Conservation (phyloP, 495 filamentous ascomycete species). For the Lasiosphaeria miniovina region DNA sequence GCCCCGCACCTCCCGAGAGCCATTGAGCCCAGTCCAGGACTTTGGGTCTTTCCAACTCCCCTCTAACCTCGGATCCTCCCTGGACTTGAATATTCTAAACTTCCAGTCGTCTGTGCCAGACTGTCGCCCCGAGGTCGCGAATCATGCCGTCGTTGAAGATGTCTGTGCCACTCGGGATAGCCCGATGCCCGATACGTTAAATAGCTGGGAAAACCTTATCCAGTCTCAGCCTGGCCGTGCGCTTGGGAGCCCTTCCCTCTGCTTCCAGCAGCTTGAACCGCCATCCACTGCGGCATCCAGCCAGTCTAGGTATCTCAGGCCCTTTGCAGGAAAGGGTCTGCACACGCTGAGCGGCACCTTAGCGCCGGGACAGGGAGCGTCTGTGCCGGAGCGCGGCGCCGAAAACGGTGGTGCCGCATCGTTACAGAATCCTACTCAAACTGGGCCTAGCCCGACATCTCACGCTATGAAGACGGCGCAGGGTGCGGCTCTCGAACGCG, state of each 20-base stretch:
- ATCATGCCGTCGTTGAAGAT: conserved; percentile 21
- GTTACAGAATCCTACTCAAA: conserved; percentile 12
- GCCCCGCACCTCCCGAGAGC: conserved; percentile 38
- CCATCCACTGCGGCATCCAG: conserved; percentile 47
- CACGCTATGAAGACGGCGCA: background rate
- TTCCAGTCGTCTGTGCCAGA: conserved; percentile 23
- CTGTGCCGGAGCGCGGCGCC: conserved; percentile 16
- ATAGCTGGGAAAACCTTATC: conserved; percentile 41
- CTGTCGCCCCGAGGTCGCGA: conserved; percentile 14
- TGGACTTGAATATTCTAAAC: conserved; percentile 34
- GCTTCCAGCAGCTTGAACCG: conserved; percentile 46
- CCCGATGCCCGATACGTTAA: conserved; percentile 50
- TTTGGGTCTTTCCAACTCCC: conserved; percentile 34
- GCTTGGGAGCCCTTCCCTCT: conserved; percentile 35
- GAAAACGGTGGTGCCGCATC: conserved; percentile 21
- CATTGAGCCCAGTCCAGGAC: conserved; percentile 45
- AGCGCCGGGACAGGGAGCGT: conserved; percentile 29
- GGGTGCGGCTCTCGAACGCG: conserved; percentile 14
- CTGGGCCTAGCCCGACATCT: conserved; percentile 2
- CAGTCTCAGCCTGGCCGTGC: conserved; percentile 35
- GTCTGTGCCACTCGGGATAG: conserved; percentile 27
- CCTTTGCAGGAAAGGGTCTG: conserved; percentile 48
- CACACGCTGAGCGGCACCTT: conserved; percentile 43
- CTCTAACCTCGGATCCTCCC: conserved; percentile 25
- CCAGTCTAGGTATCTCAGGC: conserved; percentile 42